Evolutionary conservation across 2,329 filamentous ascomycete genomes (phyloP), one percentile per base, ranked within the genome.

Genomic region (Huntiella decipiens): DNA sequence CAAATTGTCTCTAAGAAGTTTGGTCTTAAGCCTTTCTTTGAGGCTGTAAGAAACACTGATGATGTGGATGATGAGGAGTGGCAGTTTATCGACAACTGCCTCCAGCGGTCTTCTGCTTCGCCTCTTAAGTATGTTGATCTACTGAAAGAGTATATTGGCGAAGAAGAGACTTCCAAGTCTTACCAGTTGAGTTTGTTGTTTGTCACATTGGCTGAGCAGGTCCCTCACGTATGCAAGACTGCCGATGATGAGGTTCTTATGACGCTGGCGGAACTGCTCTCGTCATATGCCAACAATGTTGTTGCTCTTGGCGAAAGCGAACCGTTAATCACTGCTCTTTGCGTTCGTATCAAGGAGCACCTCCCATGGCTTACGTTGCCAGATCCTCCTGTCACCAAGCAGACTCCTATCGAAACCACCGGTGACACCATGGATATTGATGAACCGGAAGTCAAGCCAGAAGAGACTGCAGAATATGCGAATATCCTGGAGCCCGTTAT

Each of bases 111-210:
- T 53, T 77, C 78, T 12, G 77, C 65, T 2, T 79, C 79, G 17
- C 82, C 85, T 0, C 79, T 92, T 55, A 92, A 85, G 56, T 88
- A 94, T 55, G 74, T 91, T 22, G 81, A 91, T 50, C 65, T 76
- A 55, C 60, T 83, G 19, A 68, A 77, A 45, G 68, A 74, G 36
- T 59, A 58, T 32, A 41, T 56, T 3, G 53, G 53, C 3, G 56
- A 56, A 10, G 54, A 54, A 38, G 52, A 57, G 36, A 52, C 60
- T n/a, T 51, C 56, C 2, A 34, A 47, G 1, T 16, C 38, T 4
- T 38, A 51, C 38, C 46, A 39, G 5, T n/a, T 37, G 8, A 85
- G 81, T 53, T 68, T 85, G 13, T 55, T 94, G 3, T 65, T 77
- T 8, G 69, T 84, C 52, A 72, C 77, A 0, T 65, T 93, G 15